Evolutionary conservation across 2,329 filamentous ascomycete genomes (phyloP).

Genomic region (Colletotrichum cordylinicola): DNA sequence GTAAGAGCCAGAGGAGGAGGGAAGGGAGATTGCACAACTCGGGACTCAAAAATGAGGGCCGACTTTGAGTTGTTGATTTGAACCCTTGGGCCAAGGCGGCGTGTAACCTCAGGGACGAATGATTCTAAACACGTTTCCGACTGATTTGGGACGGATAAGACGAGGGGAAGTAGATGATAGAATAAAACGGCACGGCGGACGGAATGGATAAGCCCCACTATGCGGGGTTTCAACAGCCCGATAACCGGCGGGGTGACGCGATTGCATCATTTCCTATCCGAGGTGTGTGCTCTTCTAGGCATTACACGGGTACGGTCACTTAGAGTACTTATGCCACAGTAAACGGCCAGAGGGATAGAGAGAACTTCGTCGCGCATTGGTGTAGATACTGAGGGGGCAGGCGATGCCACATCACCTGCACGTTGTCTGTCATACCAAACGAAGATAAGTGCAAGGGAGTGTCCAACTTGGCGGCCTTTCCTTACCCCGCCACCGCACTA

Average conservation of each 20-base stretch:
- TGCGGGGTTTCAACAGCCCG: constrained; percentile 17
- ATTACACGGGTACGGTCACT: background rate
- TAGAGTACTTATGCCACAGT: background rate
- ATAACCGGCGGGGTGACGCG: constrained; percentile 13
- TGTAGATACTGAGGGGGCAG: background rate
- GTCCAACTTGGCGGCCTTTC: background rate
- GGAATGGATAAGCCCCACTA: constrained; percentile 13
- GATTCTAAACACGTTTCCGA: constrained; percentile 15
- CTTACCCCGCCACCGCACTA: background rate
- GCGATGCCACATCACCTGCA: background rate
- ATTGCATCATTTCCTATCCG: constrained; percentile 14
- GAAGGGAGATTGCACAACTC: background rate
- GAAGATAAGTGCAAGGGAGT: background rate
- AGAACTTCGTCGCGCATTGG: background rate
- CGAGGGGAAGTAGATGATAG: background rate
- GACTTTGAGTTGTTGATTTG: background rate
- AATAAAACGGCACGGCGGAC: constrained; percentile 5
- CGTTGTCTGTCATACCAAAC: background rate
- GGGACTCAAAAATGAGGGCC: background rate
- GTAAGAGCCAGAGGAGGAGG: background rate
- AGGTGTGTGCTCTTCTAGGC: background rate
- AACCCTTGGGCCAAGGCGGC: background rate
- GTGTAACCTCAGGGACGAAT: background rate
- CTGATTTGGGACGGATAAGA: constrained; percentile 12
- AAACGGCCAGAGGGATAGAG: background rate